These are phyloP conservation scores for Silene conica DNA, from an alignment of 148 eudicot species.

Conservation along the genomic window DNA sequence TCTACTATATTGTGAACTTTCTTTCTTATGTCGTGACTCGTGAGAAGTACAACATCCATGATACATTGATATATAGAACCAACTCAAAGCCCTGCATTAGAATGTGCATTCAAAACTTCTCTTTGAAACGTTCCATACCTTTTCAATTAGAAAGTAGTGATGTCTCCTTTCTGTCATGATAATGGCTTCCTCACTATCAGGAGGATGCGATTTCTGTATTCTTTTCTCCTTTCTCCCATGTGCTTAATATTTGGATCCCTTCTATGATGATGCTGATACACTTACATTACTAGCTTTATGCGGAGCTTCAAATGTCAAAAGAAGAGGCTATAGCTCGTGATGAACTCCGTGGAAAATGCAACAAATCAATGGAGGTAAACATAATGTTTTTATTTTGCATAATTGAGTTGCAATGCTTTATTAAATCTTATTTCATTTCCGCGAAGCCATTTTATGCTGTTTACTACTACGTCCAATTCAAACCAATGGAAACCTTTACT, in stretches of 20 bases:
- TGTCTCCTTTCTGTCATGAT: background rate
- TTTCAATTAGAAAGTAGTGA: background rate
- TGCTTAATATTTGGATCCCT: background rate
- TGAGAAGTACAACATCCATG: background rate
- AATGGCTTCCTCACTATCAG: background rate
- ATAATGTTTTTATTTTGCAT: constrained; percentile 15
- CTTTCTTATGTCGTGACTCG: background rate
- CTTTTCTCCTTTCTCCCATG: background rate
- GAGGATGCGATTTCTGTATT: background rate
- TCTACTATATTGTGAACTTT: background rate
- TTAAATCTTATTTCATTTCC: constrained; percentile 11
- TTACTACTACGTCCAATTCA: no score
- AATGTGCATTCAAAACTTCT: background rate
- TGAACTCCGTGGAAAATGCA: constrained; percentile 31
- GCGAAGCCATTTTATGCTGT: background rate
- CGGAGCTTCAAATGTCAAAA: constrained; percentile 52
- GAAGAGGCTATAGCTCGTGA: constrained; percentile 59
- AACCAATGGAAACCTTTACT: no score
- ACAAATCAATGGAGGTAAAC: constrained; percentile 32
- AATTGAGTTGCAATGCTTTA: background rate
- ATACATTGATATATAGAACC: background rate
- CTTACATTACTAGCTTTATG: constrained; percentile 40
- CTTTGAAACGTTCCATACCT: background rate
- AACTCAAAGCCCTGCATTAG: background rate
- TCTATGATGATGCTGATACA: background rate